Percentiles rank a stretch among this genome's conserved stretches.
phyloP scores from a whole-genome alignment of 108 stramenopile species.

The Schizochytrium sp. region DNA sequence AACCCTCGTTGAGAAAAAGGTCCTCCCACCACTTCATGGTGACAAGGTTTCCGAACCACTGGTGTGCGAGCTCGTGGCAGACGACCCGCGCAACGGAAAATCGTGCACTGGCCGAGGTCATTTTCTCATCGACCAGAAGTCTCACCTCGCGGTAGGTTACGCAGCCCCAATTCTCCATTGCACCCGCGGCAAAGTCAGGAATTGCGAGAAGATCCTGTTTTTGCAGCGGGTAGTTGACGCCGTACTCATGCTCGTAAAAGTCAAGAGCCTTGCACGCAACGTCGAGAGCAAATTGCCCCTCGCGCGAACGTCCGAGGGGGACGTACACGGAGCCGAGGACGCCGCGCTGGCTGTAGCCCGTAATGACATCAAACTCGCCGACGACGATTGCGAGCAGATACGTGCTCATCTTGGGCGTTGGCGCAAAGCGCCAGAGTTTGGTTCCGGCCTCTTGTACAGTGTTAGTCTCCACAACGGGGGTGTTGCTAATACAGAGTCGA shows the following conservation, averaged over 20 bases:
- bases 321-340: slow-evolving; percentile 77
- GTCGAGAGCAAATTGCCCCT: slow-evolving; percentile 72
- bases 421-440: slow-evolving; percentile 59
- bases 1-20: slow-evolving; percentile 95
- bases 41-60: slow-evolving; percentile 93
- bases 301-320: slow-evolving; percentile 70
- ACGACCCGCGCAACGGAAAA: slow-evolving; percentile 88
- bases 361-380: slow-evolving; percentile 73
- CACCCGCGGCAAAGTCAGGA: slow-evolving; percentile 85
- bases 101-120: slow-evolving; percentile 39
- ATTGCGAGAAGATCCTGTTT: slow-evolving; percentile 86
- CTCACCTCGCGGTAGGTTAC: slow-evolving; percentile 50
- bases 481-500: slow-evolving; percentile 76
- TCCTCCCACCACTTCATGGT: slow-evolving; percentile 96
- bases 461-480: slow-evolving; percentile 67
- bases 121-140: not conserved
- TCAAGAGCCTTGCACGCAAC: slow-evolving; percentile 68
- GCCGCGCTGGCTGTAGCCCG: slow-evolving; percentile 56
- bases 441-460: not conserved
- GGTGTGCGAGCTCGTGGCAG: slow-evolving; percentile 92
- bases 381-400: slow-evolving; percentile 83
- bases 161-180: slow-evolving; percentile 94
- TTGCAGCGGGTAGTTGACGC: slow-evolving; percentile 79
- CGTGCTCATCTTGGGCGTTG: slow-evolving; percentile 81
- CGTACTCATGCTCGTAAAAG: slow-evolving; percentile 75